phyloP scores from a whole-genome alignment of 2,329 filamentous ascomycete genomes.

The Cyphellophora europaea region DNA sequence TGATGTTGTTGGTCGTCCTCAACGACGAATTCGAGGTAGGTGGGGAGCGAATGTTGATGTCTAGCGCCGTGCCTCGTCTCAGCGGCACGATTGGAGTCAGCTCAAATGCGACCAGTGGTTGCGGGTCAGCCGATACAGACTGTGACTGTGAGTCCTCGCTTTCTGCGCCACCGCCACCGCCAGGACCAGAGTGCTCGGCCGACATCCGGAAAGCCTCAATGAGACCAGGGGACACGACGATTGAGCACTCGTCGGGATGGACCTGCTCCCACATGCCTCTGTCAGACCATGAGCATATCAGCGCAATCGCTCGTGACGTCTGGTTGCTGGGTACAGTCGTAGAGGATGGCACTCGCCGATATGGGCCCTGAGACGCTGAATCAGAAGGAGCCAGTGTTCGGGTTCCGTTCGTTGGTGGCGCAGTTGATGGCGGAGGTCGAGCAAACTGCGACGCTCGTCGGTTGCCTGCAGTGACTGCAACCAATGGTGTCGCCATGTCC shows the following conservation, averaged over 20 bases:
- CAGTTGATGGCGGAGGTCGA: constrained; percentile 27
- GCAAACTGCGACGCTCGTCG: constrained; percentile 28
- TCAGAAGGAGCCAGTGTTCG: constrained; percentile 68
- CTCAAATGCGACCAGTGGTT: constrained; percentile 61
- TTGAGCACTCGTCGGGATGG: constrained; percentile 52
- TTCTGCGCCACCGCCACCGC: constrained; percentile 9
- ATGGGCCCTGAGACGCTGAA: constrained; percentile 69
- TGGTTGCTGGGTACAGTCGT: constrained; percentile 30
- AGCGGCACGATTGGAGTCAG: constrained; percentile 87
- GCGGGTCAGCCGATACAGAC: constrained; percentile 22
- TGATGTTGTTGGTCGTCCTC: constrained; percentile 66
- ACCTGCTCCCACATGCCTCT: constrained; percentile 53
- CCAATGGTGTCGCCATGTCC: constrained; percentile 31
- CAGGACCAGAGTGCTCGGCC: constrained; percentile 30
- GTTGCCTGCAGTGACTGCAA: constrained; percentile 25
- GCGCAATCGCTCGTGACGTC: constrained; percentile 48
- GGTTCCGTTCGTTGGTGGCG: constrained; percentile 27
- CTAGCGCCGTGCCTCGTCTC: constrained; percentile 80
- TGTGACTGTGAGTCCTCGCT: constrained; percentile 21
- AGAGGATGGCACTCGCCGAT: constrained; percentile 40
- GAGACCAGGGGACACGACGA: constrained; percentile 54
- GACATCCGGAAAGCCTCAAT: constrained; percentile 54
- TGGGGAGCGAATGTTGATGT: constrained; percentile 87
- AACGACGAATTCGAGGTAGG: constrained; percentile 65
- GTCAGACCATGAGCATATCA: constrained; percentile 56